Conservation (phyloP, 129 eudicot genomes). For the Pseudognaphalium luteoalbum region DNA sequence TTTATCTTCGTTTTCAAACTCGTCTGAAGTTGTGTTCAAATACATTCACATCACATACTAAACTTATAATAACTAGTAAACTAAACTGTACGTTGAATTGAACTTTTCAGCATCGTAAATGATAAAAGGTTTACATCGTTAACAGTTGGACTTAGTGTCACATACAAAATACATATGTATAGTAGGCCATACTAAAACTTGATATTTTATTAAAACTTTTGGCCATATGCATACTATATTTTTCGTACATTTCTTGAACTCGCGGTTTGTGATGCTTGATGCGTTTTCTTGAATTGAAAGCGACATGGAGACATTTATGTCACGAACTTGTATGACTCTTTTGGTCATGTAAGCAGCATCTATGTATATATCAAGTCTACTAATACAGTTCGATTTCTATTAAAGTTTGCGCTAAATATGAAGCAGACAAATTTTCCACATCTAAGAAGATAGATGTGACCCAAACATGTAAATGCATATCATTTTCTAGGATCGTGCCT, state of each 20-base stretch:
- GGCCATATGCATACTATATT: not conserved
- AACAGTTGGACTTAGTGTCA: not conserved
- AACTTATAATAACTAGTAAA: not conserved
- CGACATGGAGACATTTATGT: not conserved
- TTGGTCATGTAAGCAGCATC: not conserved
- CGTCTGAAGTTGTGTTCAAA: no score
- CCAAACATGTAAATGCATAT: no score
- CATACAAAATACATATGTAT: not conserved
- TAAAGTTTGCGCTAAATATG: no score
- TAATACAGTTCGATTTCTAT: no score
- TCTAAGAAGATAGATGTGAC: no score
- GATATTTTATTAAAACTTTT: not conserved
- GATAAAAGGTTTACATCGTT: not conserved
- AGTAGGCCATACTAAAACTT: not conserved
- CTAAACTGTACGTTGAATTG: not conserved
- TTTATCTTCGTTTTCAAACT: no score
- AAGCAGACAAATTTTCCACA: no score
- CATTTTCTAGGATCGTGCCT: no score
- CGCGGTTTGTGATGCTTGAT: not conserved
- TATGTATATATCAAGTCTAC: no score
- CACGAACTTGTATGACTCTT: not conserved
- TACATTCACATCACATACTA: no score
- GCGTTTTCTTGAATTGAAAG: not conserved
- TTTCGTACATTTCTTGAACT: not conserved
- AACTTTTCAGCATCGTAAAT: not conserved